These are phyloP conservation scores for Amaranthus palmeri DNA, from an alignment of 148 eudicot species.

Conservation along the genomic window DNA sequence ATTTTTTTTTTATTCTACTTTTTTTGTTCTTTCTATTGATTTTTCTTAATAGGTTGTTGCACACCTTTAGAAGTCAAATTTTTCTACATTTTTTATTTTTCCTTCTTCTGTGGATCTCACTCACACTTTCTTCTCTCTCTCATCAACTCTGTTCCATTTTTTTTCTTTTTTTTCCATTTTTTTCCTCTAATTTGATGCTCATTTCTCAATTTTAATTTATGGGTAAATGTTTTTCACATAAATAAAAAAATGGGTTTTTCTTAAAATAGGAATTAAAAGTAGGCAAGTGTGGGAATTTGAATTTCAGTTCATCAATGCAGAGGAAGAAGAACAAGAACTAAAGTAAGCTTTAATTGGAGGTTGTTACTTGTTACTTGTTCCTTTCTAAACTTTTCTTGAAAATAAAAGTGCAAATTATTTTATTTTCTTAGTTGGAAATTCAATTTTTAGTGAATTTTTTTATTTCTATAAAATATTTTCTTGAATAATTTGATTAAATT, in stretches of 20 bases:
- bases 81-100: constrained; percentile 1
- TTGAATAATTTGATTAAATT: constrained; percentile 12
- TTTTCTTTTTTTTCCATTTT: not conserved
- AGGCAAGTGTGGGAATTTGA: constrained; percentile 2
- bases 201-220: constrained; percentile 9
- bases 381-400: constrained; percentile 2
- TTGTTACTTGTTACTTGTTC: constrained; percentile 3
- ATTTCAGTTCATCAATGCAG: constrained; percentile 19
- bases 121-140: constrained; percentile 13
- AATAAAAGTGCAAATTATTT: not conserved
- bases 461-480: not conserved
- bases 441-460: constrained; percentile 2
- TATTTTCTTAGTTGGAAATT: not conserved
- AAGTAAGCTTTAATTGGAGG: constrained; percentile 6
- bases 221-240: constrained; percentile 2
- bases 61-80: constrained; percentile 20
- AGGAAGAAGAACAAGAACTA: constrained; percentile 10
- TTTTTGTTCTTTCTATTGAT: constrained; percentile 2
- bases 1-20: not conserved
- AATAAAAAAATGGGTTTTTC: not conserved
- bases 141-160: not conserved
- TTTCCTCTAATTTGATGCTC: not conserved
- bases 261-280: not conserved
- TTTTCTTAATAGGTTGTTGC: constrained; percentile 24
- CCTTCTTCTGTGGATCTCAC: constrained; percentile 26